Percentiles rank a stretch among this genome's conserved stretches.
These are phyloP conservation scores for Boletus vinaceobasis DNA, from an alignment of 768 basidiomycete genomes.

Conservation along the genomic window DNA sequence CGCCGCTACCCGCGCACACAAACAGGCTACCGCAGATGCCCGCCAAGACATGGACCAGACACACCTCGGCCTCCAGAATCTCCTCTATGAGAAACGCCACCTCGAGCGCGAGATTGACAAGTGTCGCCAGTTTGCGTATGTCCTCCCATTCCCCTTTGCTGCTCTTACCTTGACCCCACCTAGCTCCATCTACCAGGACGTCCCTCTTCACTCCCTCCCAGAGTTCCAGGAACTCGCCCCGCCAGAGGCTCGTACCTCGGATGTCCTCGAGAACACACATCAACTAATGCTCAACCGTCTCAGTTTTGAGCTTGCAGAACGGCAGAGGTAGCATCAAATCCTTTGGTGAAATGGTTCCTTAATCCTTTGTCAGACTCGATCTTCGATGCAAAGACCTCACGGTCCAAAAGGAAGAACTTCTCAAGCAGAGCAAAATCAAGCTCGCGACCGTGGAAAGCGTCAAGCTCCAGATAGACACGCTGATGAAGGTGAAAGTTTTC, in stretches of 20 bases:
- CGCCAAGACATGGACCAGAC: slow-evolving; percentile 90
- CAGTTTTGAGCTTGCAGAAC: slow-evolving; percentile 83
- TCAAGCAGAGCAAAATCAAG: slow-evolving; percentile 78
- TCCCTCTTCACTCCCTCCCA: slow-evolving; percentile 67
- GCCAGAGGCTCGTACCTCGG: slow-evolving; percentile 57
- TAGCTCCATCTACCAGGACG: slow-evolving; percentile 87
- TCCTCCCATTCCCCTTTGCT: background rate
- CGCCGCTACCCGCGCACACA: slow-evolving; percentile 64
- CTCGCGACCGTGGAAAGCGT: slow-evolving; percentile 70
- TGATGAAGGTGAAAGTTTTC: slow-evolving; percentile 57
- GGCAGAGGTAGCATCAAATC: slow-evolving; percentile 62
- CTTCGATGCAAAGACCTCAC: slow-evolving; percentile 64
- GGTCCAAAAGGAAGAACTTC: slow-evolving; percentile 70
- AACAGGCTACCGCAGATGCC: slow-evolving; percentile 68
- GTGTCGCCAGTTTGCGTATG: slow-evolving; percentile 86
- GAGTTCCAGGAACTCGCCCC: slow-evolving; percentile 72
- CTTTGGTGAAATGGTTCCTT: slow-evolving; percentile 1
- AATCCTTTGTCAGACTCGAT: slow-evolving; percentile 54
- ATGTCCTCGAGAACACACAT: slow-evolving; percentile 65
- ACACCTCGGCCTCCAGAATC: slow-evolving; percentile 80
- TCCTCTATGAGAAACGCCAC: slow-evolving; percentile 86
- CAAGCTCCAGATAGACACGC: slow-evolving; percentile 70
- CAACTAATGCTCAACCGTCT: slow-evolving; percentile 86
- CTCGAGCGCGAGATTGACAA: slow-evolving; percentile 90
- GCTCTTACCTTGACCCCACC: slow-evolving; percentile 1